These are phyloP conservation scores for Thalassiosira hispida DNA, from an alignment of 352 stramenopile species.

Conservation along the genomic window DNA sequence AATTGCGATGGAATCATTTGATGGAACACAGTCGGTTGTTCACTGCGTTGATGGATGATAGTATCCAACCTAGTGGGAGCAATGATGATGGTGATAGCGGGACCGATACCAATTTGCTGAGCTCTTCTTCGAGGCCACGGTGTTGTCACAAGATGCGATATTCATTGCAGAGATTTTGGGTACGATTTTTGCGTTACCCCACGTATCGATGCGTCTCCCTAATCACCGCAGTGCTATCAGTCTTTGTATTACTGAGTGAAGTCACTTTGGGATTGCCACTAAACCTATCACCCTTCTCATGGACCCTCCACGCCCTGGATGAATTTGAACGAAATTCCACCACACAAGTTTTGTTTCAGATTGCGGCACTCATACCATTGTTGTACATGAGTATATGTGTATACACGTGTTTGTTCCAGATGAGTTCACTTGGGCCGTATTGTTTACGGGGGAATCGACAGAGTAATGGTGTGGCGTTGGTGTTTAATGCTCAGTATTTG, in stretches of 20 bases:
- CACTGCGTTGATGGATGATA: slow-evolving; percentile 44
- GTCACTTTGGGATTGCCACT: slow-evolving; percentile 53
- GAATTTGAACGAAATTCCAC: neutral
- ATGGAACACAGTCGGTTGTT: slow-evolving; percentile 48
- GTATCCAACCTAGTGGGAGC: neutral
- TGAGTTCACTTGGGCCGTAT: slow-evolving; percentile 78
- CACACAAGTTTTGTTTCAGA: slow-evolving; percentile 47
- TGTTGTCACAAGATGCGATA: slow-evolving; percentile 21
- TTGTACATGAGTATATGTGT: slow-evolving; percentile 82
- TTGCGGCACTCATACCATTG: slow-evolving; percentile 64
- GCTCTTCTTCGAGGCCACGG: neutral
- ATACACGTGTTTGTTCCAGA: slow-evolving; percentile 78
- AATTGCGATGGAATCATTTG: slow-evolving; percentile 53
- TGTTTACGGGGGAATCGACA: slow-evolving; percentile 55
- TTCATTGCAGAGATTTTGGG: slow-evolving; percentile 45
- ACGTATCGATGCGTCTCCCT: slow-evolving; percentile 51
- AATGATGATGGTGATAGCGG: neutral
- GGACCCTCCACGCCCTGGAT: slow-evolving; percentile 43
- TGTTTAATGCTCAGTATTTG: slow-evolving; percentile 85
- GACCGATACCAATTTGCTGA: slow-evolving; percentile 5
- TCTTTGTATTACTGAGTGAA: slow-evolving; percentile 70
- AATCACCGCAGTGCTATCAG: slow-evolving; percentile 50
- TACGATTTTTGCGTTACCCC: slow-evolving; percentile 41
- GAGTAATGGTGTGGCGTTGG: slow-evolving; percentile 60
- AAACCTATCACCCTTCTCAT: slow-evolving; percentile 68